A percentile compares a stretch with the other conserved stretches of the same genome.
phyloP scores from a whole-genome alignment of 2,329 filamentous ascomycete species.

The Hymenoscyphus infarciens region DNA sequence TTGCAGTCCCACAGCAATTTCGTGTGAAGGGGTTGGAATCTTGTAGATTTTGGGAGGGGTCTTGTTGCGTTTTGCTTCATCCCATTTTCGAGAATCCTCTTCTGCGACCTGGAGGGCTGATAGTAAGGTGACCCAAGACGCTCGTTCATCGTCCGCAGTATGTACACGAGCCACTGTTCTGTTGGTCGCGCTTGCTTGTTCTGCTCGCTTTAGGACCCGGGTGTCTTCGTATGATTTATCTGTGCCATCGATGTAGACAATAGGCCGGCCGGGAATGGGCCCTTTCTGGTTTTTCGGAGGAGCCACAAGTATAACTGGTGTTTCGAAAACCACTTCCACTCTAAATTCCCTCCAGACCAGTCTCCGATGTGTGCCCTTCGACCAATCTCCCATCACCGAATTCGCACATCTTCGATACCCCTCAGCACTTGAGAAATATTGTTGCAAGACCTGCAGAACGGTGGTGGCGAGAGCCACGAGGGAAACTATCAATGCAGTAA shows the following conservation, averaged over 20 bases:
- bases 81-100: constrained; percentile 44
- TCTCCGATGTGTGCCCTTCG: constrained; percentile 31
- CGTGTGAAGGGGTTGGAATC: constrained; percentile 20
- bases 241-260: constrained; percentile 31
- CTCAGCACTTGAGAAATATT: constrained; percentile 39
- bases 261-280: constrained; percentile 24
- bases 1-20: constrained; percentile 31
- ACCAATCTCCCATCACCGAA: constrained; percentile 36
- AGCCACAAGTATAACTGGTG: constrained; percentile 36
- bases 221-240: constrained; percentile 27
- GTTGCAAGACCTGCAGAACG: constrained; percentile 35
- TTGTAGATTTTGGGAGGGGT: constrained; percentile 13
- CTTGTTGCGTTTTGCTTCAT: constrained; percentile 11
- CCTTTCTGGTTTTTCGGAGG: constrained; percentile 29
- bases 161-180: constrained; percentile 38
- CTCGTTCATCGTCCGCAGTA: constrained; percentile 54
- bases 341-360: constrained; percentile 36
- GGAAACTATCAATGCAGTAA: constrained; percentile 36
- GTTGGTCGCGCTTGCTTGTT: constrained; percentile 16
- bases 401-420: constrained; percentile 37
- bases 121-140: constrained; percentile 52
- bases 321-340: constrained; percentile 39
- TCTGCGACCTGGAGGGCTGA: constrained; percentile 50
- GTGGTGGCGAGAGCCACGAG: constrained; percentile 36
- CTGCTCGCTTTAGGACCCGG: constrained; percentile 14